phyloP scores from a whole-genome alignment of 768 basidiomycete genomes.

The Rossbeevera mucosa region DNA sequence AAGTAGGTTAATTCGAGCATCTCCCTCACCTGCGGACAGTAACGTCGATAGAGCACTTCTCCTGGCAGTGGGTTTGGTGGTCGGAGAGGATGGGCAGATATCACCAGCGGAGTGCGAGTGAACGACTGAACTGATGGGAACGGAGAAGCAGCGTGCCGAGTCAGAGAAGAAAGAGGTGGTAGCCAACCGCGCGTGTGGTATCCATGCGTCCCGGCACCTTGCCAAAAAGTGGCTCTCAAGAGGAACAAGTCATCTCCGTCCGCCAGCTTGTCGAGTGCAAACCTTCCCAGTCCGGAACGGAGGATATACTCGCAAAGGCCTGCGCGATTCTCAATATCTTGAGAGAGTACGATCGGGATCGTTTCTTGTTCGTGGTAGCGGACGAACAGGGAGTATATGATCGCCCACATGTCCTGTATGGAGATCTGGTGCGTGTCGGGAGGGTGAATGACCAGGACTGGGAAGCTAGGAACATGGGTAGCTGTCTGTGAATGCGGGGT shows the following conservation, averaged over 20 bases:
- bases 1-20: conserved; percentile 28
- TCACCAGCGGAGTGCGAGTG: conserved; percentile 44
- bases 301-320: conserved; percentile 38
- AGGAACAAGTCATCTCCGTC: conserved; percentile 34
- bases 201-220: conserved; percentile 40
- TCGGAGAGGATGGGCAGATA: conserved; percentile 48
- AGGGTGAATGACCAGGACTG: conserved; percentile 13
- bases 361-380: conserved; percentile 36
- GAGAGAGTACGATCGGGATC: conserved; percentile 37
- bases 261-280: conserved; percentile 2
- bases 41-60: conserved; percentile 38
- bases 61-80: conserved; percentile 42
- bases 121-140: conserved; percentile 39
- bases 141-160: conserved; percentile 16
- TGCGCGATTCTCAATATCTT: conserved; percentile 23
- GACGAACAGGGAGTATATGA: conserved; percentile 40
- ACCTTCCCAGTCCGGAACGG: conserved; percentile 33
- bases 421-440: conserved; percentile 11
- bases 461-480: conserved; percentile 19
- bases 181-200: conserved; percentile 32
- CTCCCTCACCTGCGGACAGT: conserved; percentile 33
- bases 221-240: conserved; percentile 44
- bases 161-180: conserved; percentile 28
- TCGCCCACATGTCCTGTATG: conserved; percentile 37
- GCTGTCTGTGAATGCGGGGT: conserved; percentile 18